Evolutionary conservation across 176 grass and related monocot species (phyloP), one percentile per base, ranked within the genome.

Genomic region (Aegilops umbellulata): DNA sequence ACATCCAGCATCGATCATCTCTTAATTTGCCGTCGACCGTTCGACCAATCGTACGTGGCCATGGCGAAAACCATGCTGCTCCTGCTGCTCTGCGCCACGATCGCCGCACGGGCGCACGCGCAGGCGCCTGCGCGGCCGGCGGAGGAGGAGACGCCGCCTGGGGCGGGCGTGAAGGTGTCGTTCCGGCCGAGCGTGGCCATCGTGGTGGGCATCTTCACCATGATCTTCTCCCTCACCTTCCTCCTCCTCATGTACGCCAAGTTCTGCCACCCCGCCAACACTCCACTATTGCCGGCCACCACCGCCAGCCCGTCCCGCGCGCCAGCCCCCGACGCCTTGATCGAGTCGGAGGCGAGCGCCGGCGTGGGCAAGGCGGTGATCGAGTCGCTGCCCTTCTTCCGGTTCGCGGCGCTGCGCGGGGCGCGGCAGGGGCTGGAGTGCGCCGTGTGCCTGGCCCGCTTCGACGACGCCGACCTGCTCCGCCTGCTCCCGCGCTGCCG

Each of bases 181-280:
- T 99, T 99, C 65, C 88, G 92, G 1, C 94, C 97, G 1, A 91
- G 92, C 67, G 90, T 99, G 8, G 92, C 82, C 67, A 94, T 99
- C 66, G 97, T 99, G 38, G 88, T 99, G 29, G 92, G 94, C 70
- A 88, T 99, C 26, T 96, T 99, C 87, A 83, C 90, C 80, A 81
- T 96, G 83, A 93, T 94, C 84, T 99, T 99, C 85, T 90, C 94
- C 25, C 88, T 96, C 85, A 99, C 89, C 76, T 88, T 96, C 60
- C 25, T 99, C 34, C 87, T 99, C 60, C 88, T 99, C 57, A 88
- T 99, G 88, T 99, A 99, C 81, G 94, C 97, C 72, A 99, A 99
- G 83, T 96, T 96, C 84, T 96, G 97, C 92, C 90, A 91, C 79
- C 34, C 83, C 13, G 69, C 85, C 20, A 17, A 79, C 23, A 7